phyloP scores from a whole-genome alignment of 2,329 filamentous ascomycete genomes.

The Cladophialophora psammophila region DNA sequence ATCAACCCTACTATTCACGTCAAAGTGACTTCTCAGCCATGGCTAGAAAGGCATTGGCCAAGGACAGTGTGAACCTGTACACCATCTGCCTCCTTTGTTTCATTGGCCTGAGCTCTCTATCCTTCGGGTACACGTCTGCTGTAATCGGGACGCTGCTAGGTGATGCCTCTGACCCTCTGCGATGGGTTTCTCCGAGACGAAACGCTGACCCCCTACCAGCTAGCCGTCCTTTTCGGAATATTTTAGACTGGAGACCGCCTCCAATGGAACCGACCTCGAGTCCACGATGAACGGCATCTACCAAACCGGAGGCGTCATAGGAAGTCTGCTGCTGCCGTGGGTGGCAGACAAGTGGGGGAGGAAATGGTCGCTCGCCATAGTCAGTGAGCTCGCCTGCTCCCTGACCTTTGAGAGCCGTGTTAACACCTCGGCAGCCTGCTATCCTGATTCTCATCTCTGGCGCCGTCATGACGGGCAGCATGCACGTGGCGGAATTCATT shows the following conservation, averaged over 20 bases:
- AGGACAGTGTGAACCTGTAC: background rate
- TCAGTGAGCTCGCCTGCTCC: background rate
- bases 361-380: conserved; percentile 17
- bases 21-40: too few relatives aligned
- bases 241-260: conserved; percentile 49
- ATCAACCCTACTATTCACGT: too few relatives aligned
- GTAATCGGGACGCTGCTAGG: conserved; percentile 5
- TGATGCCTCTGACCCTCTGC: background rate
- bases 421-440: conserved; percentile 7
- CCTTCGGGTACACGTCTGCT: conserved; percentile 4
- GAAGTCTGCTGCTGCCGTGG: conserved; percentile 29
- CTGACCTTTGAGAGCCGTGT: background rate
- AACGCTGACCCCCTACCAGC: background rate
- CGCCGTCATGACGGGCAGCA: conserved; percentile 26
- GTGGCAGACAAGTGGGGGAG: conserved; percentile 12
- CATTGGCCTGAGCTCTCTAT: conserved; percentile 12
- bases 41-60: background rate
- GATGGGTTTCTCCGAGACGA: background rate
- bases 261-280: conserved; percentile 51
- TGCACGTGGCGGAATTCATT: conserved; percentile 21
- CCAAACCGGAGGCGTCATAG: conserved; percentile 51
- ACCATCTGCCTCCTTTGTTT: background rate
- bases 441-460: conserved; percentile 19
- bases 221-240: conserved; percentile 35
- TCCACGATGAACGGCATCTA: conserved; percentile 51